Evolutionary conservation across 306 rosid species (phyloP).

Genomic region (Citrullus amarus): DNA sequence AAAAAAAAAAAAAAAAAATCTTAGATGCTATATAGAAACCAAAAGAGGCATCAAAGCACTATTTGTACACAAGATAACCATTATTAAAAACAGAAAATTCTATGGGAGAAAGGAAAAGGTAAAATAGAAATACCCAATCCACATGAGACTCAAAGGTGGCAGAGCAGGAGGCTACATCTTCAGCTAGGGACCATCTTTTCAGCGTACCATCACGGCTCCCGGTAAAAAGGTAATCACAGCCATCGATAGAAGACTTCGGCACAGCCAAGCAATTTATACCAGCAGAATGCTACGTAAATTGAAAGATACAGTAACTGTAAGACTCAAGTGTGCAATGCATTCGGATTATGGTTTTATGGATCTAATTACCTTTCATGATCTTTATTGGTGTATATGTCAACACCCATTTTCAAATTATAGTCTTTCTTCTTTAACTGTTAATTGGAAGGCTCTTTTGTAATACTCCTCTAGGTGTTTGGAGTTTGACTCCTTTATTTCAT

Average conservation of each 20-base stretch:
- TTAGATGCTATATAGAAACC: background rate
- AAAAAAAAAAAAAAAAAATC: background rate
- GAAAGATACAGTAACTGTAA: slow-evolving; percentile 13
- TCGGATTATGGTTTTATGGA: background rate
- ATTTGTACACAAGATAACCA: background rate
- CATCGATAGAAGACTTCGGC: slow-evolving; percentile 43
- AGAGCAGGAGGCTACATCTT: slow-evolving; percentile 68
- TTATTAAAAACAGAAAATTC: background rate
- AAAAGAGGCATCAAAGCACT: background rate
- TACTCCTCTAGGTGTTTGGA: too few species aligned
- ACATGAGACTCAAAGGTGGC: slow-evolving; percentile 97
- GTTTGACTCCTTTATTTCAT: too few species aligned
- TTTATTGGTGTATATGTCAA: too few species aligned
- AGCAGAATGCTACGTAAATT: slow-evolving; percentile 75
- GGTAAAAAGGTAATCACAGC: slow-evolving; percentile 64
- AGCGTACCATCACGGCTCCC: slow-evolving; percentile 99
- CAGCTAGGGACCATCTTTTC: slow-evolving; percentile 72
- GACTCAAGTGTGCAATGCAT: background rate
- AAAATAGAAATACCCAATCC: slow-evolving; percentile 70
- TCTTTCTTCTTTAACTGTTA: too few species aligned
- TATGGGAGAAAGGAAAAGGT: background rate
- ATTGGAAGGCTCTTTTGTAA: too few species aligned
- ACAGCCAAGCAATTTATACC: slow-evolving; percentile 83
- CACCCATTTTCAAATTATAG: too few species aligned
- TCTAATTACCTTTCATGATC: too few species aligned